Conservation (phyloP, 202 grass and related monocot species). For the Panicum virgatum region DNA sequence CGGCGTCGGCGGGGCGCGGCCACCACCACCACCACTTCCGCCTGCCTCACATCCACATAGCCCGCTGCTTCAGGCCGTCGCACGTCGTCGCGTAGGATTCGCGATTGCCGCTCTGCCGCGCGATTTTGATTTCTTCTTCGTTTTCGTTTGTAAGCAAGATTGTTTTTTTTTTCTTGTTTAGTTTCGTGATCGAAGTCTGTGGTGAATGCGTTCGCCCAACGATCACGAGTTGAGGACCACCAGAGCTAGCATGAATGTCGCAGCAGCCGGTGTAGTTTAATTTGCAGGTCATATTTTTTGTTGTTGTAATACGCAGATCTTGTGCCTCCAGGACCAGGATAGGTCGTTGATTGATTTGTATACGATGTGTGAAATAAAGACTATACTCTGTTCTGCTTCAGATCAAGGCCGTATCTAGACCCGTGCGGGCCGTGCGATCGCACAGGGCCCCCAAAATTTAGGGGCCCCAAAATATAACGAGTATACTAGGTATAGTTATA, state of each 20-base stretch:
- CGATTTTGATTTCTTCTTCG: not conserved
- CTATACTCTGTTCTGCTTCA: not conserved
- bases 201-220: not conserved
- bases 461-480: no score
- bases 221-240: not conserved
- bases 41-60: not conserved
- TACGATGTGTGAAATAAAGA: not conserved
- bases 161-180: not conserved
- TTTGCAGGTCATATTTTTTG: not conserved
- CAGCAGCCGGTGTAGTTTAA: not conserved
- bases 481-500: no score
- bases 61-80: constrained; percentile 9
- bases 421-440: no score
- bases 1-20: not conserved
- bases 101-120: no score
- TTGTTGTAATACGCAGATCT: not conserved
- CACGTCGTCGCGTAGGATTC: not conserved
- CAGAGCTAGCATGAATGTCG: not conserved
- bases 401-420: no score
- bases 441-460: no score
- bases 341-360: not conserved
- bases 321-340: not conserved
- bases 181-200: not conserved
- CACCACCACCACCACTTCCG: constrained; percentile 11
- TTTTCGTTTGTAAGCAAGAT: not conserved